A percentile compares a stretch with the other conserved stretches of the same genome.
Conservation (phyloP, 176 grass and related monocot genomes). For the Phoenix roebelenii region DNA sequence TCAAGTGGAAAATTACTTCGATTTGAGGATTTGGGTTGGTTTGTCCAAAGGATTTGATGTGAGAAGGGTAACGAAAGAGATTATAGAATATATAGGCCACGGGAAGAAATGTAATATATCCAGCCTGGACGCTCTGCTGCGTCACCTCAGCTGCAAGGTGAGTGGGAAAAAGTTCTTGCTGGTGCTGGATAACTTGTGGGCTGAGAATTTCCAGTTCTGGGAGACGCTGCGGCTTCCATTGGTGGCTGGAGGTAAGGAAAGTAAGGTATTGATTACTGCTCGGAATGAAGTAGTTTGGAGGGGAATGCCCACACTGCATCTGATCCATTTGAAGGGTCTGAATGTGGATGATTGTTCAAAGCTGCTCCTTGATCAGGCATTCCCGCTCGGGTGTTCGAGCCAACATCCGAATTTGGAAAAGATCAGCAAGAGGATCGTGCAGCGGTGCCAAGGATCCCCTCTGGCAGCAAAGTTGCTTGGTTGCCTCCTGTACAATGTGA, state of each 20-base stretch:
- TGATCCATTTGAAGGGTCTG: slow-evolving; percentile 21
- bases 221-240: slow-evolving; percentile 26
- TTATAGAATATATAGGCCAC: slow-evolving; percentile 24
- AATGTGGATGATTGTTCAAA: slow-evolving; percentile 21
- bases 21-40: slow-evolving; percentile 38
- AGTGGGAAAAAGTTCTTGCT: slow-evolving; percentile 29
- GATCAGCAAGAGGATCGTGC: slow-evolving; percentile 27
- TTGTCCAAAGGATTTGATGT: slow-evolving; percentile 36
- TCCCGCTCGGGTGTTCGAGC: too few relatives aligned
- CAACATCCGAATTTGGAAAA: slow-evolving; percentile 1
- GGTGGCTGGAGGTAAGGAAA: slow-evolving; percentile 17
- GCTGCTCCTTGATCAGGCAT: slow-evolving; percentile 6
- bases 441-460: slow-evolving; percentile 39
- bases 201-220: slow-evolving; percentile 33
- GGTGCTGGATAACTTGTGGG: slow-evolving; percentile 47
- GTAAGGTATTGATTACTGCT: slow-evolving; percentile 48
- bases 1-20: slow-evolving; percentile 15
- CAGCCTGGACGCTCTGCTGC: slow-evolving; percentile 33
- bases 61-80: slow-evolving; percentile 24
- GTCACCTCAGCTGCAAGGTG: slow-evolving; percentile 13
- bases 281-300: slow-evolving; percentile 19
- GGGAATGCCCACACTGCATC: background rate
- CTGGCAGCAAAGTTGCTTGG: slow-evolving; percentile 52
- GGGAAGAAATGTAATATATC: slow-evolving; percentile 4
- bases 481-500: slow-evolving; percentile 21